Conservation (phyloP, 2,329 filamentous ascomycete species). For the Emericellopsis atlantica region DNA sequence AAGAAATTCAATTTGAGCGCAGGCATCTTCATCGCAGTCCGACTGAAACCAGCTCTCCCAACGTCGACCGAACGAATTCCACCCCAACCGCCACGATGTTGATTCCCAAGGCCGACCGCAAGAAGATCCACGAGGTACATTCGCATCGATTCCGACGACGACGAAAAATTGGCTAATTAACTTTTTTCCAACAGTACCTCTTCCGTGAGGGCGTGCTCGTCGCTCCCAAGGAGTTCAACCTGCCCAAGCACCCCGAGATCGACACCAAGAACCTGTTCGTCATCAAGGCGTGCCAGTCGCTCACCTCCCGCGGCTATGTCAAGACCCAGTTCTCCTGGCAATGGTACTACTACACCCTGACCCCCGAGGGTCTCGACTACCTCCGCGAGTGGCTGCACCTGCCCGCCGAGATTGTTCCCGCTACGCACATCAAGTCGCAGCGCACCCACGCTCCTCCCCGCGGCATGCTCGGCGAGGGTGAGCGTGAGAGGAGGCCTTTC, state of each 20-base stretch:
- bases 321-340: slow-evolving; percentile 99
- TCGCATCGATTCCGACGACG: slow-evolving; percentile 6
- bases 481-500: slow-evolving; percentile 72
- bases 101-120: slow-evolving; percentile 99
- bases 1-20: slow-evolving; percentile 32
- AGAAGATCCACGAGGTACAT: slow-evolving; percentile 88
- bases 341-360: slow-evolving; percentile 99
- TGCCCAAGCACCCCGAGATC: slow-evolving; percentile 93
- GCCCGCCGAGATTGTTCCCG: slow-evolving; percentile 96
- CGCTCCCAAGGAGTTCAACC: slow-evolving; percentile 98
- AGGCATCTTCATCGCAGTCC: slow-evolving; percentile 14
- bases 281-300: slow-evolving; percentile 97
- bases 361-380: slow-evolving; percentile 98
- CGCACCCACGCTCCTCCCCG: slow-evolving; percentile 95
- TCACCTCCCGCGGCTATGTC: slow-evolving; percentile 95
- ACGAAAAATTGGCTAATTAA: background rate
- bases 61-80: slow-evolving; percentile 32
- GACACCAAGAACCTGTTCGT: slow-evolving; percentile 99
- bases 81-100: slow-evolving; percentile 61
- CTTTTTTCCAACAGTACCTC: slow-evolving; percentile 57
- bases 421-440: slow-evolving; percentile 99
- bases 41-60: slow-evolving; percentile 27
- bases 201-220: slow-evolving; percentile 90
- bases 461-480: slow-evolving; percentile 89
- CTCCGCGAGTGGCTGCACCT: slow-evolving; percentile 99